Evolutionary conservation across 257 asterid species (phyloP).

Genomic region (Capsicum chinense): DNA sequence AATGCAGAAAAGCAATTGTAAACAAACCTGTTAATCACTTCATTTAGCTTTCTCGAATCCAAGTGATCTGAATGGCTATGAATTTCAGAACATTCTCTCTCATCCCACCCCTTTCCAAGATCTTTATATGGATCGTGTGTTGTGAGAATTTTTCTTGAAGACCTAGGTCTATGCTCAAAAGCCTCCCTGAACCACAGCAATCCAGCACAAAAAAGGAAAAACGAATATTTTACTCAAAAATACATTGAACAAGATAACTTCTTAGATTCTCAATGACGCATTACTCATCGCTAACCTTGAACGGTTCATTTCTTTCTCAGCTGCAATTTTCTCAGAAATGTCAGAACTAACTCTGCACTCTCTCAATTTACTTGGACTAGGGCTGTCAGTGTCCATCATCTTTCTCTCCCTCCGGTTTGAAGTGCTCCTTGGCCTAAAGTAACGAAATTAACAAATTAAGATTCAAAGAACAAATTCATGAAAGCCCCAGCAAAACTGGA

Average conservation of each 20-base stretch:
- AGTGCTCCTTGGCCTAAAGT: conserved; percentile 57
- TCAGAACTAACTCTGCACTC: conserved; percentile 50
- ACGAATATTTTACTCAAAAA: conserved; percentile 29
- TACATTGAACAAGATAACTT: conserved; percentile 22
- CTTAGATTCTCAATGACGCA: conserved; percentile 17
- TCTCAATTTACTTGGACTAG: conserved; percentile 46
- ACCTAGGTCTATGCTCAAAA: conserved; percentile 42
- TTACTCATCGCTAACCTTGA: conserved; percentile 42
- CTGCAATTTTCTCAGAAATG: conserved; percentile 49
- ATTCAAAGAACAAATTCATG: background rate
- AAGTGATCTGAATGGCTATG: conserved; percentile 42
- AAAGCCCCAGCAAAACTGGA: conserved; percentile 6
- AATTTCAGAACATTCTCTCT: conserved; percentile 38
- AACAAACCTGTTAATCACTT: conserved; percentile 53
- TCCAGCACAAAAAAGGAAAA: conserved; percentile 23
- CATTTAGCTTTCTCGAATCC: conserved; percentile 45
- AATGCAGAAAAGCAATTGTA: conserved; percentile 24
- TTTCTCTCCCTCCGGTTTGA: conserved; percentile 43
- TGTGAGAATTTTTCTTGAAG: conserved; percentile 46
- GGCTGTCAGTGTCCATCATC: conserved; percentile 45
- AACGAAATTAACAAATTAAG: conserved; percentile 17
- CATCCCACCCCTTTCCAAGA: conserved; percentile 29
- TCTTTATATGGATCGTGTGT: conserved; percentile 41
- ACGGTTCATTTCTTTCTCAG: conserved; percentile 43
- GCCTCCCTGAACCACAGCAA: conserved; percentile 48